A percentile compares a stretch with the other conserved stretches of the same genome.
Evolutionary conservation across 257 asterid species (phyloP).

Genomic region (Forsythia viridissima): DNA sequence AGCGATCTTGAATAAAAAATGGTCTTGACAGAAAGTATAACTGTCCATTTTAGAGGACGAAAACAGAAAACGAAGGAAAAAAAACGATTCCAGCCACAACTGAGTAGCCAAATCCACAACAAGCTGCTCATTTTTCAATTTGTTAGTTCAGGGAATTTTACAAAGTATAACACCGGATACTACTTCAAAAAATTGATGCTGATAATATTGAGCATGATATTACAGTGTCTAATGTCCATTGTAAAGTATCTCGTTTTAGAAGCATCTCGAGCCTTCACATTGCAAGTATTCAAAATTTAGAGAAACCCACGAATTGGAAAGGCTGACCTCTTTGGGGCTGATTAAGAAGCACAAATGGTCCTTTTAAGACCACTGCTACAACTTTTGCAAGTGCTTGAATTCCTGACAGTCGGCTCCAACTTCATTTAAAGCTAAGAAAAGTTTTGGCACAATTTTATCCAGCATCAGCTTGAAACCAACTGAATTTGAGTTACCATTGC

Average conservation of each 20-base stretch:
- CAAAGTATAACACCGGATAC: conserved; percentile 17
- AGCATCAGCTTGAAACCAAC: conserved; percentile 96
- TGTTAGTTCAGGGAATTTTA: conserved; percentile 27
- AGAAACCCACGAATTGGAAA: neutral
- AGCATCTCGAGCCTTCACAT: neutral
- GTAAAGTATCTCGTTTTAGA: neutral
- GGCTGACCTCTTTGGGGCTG: conserved; percentile 28
- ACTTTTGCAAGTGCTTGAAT: conserved; percentile 53
- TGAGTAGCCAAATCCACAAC: conserved; percentile 23
- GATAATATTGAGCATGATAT: neutral
- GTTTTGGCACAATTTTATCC: conserved; percentile 79
- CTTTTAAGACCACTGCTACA: conserved; percentile 35
- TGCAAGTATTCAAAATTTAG: neutral
- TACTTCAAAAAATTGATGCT: conserved; percentile 13
- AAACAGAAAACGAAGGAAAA: neutral
- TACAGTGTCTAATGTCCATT: neutral
- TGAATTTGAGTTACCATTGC: conserved; percentile 59
- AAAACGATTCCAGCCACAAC: neutral
- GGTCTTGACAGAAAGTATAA: neutral
- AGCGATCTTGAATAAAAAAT: neutral
- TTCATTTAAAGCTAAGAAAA: conserved; percentile 53
- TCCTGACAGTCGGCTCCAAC: conserved; percentile 80
- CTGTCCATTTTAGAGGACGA: neutral
- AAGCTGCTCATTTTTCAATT: conserved; percentile 21
- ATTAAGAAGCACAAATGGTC: conserved; percentile 23